A percentile compares a stretch with the other conserved stretches of the same genome.
phyloP scores from a whole-genome alignment of 495 filamentous ascomycete species.

The Penicillium taxi region DNA sequence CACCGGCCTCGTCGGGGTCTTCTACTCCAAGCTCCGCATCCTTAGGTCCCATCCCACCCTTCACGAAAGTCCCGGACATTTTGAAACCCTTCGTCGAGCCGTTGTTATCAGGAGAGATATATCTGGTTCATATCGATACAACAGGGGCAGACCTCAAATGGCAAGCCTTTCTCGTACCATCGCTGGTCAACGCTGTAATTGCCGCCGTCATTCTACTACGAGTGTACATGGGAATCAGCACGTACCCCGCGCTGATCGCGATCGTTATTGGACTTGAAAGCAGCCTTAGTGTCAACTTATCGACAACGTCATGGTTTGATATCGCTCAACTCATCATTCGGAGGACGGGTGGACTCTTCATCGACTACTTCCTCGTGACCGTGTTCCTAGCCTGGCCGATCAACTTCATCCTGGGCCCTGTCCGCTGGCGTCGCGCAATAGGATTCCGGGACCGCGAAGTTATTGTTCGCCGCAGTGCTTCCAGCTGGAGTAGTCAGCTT shows the following conservation, averaged over 20 bases:
- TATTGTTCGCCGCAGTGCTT: constrained; percentile 60
- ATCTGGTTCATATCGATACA: constrained; percentile 71
- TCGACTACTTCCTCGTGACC: constrained; percentile 62
- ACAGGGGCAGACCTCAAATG: constrained; percentile 57
- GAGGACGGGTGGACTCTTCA: constrained; percentile 51
- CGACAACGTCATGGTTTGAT: constrained; percentile 40
- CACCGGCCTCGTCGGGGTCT: constrained; percentile 24
- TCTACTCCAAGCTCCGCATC: constrained; percentile 33
- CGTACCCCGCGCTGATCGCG: constrained; percentile 56
- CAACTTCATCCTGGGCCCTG: constrained; percentile 58
- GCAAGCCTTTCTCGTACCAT: constrained; percentile 67
- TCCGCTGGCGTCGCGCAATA: constrained; percentile 59
- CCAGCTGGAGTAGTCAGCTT: constrained; percentile 25
- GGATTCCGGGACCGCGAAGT: constrained; percentile 67
- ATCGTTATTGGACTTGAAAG: constrained; percentile 53
- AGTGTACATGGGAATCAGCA: constrained; percentile 50
- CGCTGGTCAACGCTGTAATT: constrained; percentile 59
- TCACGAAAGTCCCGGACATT: constrained; percentile 48
- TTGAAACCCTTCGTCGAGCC: constrained; percentile 54
- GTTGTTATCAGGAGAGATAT: constrained; percentile 57
- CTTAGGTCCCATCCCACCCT: constrained; percentile 49
- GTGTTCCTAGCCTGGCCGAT: constrained; percentile 70
- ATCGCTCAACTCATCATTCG: constrained; percentile 41
- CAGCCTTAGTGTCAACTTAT: constrained; percentile 49
- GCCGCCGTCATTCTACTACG: constrained; percentile 52